These are phyloP conservation scores for Massarina eburnea DNA, from an alignment of 2,329 filamentous ascomycete species.

Conservation along the genomic window DNA sequence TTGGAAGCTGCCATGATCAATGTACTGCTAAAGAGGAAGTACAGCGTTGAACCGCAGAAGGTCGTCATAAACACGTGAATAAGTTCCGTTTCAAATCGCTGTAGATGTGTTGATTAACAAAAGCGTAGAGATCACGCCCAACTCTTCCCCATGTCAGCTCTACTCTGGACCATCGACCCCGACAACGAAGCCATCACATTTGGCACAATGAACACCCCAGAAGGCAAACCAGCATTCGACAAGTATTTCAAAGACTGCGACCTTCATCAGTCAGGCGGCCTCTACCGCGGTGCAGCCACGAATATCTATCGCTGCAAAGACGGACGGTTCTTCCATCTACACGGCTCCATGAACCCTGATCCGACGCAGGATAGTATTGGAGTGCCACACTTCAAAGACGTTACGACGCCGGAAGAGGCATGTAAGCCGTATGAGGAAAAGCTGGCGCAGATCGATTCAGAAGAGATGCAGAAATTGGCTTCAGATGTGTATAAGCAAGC, in stretches of 20 bases:
- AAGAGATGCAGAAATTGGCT: slow-evolving; percentile 39
- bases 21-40: slow-evolving; percentile 50
- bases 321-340: slow-evolving; percentile 50
- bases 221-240: slow-evolving; percentile 17
- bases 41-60: slow-evolving; percentile 42
- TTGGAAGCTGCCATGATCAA: slow-evolving; percentile 53
- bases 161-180: slow-evolving; percentile 39
- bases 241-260: slow-evolving; percentile 33
- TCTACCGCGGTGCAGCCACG: slow-evolving; percentile 40
- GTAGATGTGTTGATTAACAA: not conserved
- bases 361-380: slow-evolving; percentile 43
- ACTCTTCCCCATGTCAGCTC: slow-evolving; percentile 47
- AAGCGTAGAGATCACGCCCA: slow-evolving; percentile 45
- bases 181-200: slow-evolving; percentile 28
- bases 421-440: slow-evolving; percentile 39
- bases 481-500: slow-evolving; percentile 45
- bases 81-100: too few relatives aligned
- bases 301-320: slow-evolving; percentile 54
- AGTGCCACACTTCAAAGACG: slow-evolving; percentile 35
- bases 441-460: slow-evolving; percentile 35
- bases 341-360: slow-evolving; percentile 52
- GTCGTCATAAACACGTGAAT: slow-evolving; percentile 52
- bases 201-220: slow-evolving; percentile 8
- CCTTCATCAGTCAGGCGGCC: slow-evolving; percentile 18
- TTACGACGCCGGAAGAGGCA: slow-evolving; percentile 29